These are phyloP conservation scores for Scedosporium aurantiacum DNA, from an alignment of 2,329 filamentous ascomycete species.

Conservation along the genomic window DNA sequence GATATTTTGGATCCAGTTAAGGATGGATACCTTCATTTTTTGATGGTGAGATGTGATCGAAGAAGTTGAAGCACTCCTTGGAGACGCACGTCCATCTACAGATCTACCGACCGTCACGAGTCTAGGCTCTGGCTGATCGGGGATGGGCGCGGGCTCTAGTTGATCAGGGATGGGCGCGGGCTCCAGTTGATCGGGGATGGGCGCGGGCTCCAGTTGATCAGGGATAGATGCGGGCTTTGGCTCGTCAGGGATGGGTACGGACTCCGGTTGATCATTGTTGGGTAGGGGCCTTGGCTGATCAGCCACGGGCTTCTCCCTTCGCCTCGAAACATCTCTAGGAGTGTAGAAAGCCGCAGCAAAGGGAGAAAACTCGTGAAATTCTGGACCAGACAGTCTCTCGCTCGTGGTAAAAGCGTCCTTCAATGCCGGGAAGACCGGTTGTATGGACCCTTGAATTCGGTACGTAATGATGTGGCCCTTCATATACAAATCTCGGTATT, in stretches of 20 bases:
- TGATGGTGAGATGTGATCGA: not conserved
- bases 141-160: too few relatives aligned
- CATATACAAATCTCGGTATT: constrained; percentile 10
- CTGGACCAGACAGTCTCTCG: not conserved
- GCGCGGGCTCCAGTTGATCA: too few relatives aligned
- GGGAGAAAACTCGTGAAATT: not conserved
- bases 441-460: not conserved
- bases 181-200: too few relatives aligned
- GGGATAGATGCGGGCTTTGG: too few relatives aligned
- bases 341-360: not conserved
- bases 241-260: too few relatives aligned
- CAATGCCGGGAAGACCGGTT: not conserved
- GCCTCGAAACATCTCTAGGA: not conserved
- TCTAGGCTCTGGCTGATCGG: too few relatives aligned
- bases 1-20: not conserved
- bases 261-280: too few relatives aligned
- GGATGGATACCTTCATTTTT: not conserved
- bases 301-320: not conserved
- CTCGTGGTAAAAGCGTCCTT: not conserved
- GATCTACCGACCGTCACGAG: too few relatives aligned
- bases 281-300: too few relatives aligned
- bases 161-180: too few relatives aligned
- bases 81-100: too few relatives aligned
- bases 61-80: too few relatives aligned
- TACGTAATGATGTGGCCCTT: constrained; percentile 1